phyloP scores from a whole-genome alignment of 176 grass and related monocot species.

The Avena atlantica region DNA sequence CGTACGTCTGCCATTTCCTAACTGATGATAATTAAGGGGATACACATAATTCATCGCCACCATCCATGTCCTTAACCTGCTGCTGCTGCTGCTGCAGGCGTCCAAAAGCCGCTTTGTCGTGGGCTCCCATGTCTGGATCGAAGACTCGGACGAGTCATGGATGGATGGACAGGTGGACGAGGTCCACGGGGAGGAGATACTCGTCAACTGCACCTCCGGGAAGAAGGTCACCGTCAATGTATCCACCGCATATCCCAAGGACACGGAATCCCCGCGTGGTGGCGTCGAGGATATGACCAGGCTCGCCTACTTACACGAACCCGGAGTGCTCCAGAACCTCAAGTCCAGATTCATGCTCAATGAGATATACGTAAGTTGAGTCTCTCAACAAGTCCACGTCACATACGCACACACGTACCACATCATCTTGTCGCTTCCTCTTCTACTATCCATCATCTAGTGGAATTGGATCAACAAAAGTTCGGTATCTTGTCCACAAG shows the following conservation, averaged over 20 bases:
- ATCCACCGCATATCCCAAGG: slow-evolving; percentile 67
- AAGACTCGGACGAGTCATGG: slow-evolving; percentile 89
- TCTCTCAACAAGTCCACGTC: neutral
- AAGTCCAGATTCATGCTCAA: slow-evolving; percentile 79
- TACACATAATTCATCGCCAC: no score
- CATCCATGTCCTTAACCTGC: neutral
- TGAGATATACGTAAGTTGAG: slow-evolving; percentile 90
- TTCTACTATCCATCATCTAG: no score
- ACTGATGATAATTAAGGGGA: no score
- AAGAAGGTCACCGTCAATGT: slow-evolving; percentile 64
- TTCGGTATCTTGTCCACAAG: no score
- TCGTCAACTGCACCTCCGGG: slow-evolving; percentile 71
- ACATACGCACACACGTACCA: neutral
- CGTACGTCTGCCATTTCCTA: no score
- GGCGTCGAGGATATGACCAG: slow-evolving; percentile 97
- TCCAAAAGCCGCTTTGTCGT: slow-evolving; percentile 64
- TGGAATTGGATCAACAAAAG: no score
- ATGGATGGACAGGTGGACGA: slow-evolving; percentile 81
- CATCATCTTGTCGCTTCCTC: neutral
- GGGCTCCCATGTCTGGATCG: slow-evolving; percentile 89
- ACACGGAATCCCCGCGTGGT: slow-evolving; percentile 75
- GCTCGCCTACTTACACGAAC: slow-evolving; percentile 88
- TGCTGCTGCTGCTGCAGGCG: slow-evolving; percentile 46
- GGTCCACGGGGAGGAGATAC: slow-evolving; percentile 65
- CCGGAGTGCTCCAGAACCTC: slow-evolving; percentile 89